Percentiles rank a stretch among this genome's conserved stretches.
phyloP scores from a whole-genome alignment of 768 basidiomycete genomes.

The Boletus pseudopeckii region DNA sequence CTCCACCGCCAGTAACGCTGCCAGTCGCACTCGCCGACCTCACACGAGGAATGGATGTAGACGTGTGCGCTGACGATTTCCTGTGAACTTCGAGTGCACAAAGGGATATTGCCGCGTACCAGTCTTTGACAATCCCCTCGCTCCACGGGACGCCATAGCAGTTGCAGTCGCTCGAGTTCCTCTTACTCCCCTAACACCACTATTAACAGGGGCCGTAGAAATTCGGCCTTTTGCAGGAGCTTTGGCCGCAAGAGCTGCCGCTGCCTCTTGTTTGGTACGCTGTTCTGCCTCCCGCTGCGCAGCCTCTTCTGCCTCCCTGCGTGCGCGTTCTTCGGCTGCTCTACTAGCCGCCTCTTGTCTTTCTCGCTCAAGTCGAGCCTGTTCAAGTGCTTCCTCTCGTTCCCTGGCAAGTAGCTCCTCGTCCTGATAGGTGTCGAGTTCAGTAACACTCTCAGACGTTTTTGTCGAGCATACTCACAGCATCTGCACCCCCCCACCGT shows the following conservation, averaged over 20 bases:
- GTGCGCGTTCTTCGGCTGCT: slow-evolving; percentile 39
- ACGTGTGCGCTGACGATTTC: slow-evolving; percentile 9
- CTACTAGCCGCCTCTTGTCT: slow-evolving; percentile 34
- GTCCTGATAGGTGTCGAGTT: slow-evolving; percentile 42
- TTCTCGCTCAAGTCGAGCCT: slow-evolving; percentile 35
- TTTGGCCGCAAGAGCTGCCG: slow-evolving; percentile 33
- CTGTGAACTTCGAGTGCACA: slow-evolving; percentile 3
- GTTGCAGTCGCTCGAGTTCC: slow-evolving; percentile 65
- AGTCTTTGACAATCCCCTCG: slow-evolving; percentile 37
- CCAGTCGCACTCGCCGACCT: slow-evolving; percentile 28
- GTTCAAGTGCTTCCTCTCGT: slow-evolving; percentile 29
- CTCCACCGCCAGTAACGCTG: slow-evolving; percentile 12
- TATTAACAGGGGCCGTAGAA: slow-evolving; percentile 38
- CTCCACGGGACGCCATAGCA: slow-evolving; percentile 42
- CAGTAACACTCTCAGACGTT: not conserved
- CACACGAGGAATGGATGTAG: slow-evolving; percentile 19
- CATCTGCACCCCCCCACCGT: slow-evolving; percentile 70
- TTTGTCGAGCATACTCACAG: slow-evolving; percentile 40
- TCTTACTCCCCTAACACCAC: slow-evolving; percentile 66
- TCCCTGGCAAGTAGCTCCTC: slow-evolving; percentile 51
- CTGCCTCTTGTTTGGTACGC: slow-evolving; percentile 46
- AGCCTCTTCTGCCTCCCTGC: slow-evolving; percentile 29
- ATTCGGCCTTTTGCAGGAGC: slow-evolving; percentile 41
- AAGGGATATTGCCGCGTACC: slow-evolving; percentile 28
- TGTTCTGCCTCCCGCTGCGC: slow-evolving; percentile 47